Percentiles rank a stretch among this genome's conserved stretches.
Evolutionary conservation across 2,329 filamentous ascomycete species (phyloP).

Genomic region (Aspergillus sp.): DNA sequence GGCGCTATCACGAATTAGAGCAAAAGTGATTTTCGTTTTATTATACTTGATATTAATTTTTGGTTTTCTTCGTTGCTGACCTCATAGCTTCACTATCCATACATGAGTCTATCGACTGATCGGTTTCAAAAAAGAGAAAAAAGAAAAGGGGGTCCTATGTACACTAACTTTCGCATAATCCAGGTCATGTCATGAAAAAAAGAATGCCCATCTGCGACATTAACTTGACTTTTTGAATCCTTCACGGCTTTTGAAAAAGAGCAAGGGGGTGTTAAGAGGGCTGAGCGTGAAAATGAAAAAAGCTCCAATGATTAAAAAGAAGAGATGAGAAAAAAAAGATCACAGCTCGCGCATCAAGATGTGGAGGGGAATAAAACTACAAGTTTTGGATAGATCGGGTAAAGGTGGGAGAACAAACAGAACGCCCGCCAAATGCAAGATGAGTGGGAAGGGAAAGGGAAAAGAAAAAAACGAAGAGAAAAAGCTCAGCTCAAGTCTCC

Average conservation of each 20-base stretch:
- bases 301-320: not conserved
- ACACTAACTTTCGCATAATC: constrained; percentile 30
- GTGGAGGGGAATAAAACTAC: constrained; percentile 24
- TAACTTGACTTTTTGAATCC: constrained; percentile 13
- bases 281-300: constrained; percentile 1
- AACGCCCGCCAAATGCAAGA: constrained; percentile 32
- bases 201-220: constrained; percentile 13
- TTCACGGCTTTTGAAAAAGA: constrained; percentile 6
- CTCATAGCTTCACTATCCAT: constrained; percentile 35
- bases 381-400: constrained; percentile 15
- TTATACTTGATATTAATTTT: constrained; percentile 28
- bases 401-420: constrained; percentile 11
- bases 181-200: constrained; percentile 16
- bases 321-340: too few relatives aligned
- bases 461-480: constrained; percentile 11
- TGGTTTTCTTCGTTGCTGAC: constrained; percentile 28
- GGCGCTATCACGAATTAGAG: constrained; percentile 4
- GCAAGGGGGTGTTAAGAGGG: not conserved
- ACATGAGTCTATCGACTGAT: constrained; percentile 24
- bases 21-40: constrained; percentile 17
- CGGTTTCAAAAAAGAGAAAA: constrained; percentile 9
- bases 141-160: constrained; percentile 27
- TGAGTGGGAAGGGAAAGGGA: constrained; percentile 3
- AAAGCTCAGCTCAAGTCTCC: constrained; percentile 24
- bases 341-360: constrained; percentile 5